Percentiles rank a stretch among this genome's conserved stretches.
Conservation (phyloP, 1,284 basidiomycete genomes). For the Veloboletus limbatus region DNA sequence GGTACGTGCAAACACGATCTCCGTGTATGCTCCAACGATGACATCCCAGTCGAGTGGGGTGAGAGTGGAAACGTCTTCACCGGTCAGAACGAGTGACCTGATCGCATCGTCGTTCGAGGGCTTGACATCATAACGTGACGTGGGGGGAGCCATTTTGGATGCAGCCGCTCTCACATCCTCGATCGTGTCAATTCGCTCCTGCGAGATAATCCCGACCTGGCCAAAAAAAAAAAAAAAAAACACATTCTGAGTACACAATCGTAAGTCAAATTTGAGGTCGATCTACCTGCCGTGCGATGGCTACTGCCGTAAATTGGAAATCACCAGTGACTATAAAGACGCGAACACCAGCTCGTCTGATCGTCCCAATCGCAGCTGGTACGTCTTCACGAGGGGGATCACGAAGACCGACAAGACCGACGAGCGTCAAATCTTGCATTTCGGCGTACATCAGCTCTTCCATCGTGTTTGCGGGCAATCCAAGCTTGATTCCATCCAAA, state of each 20-base stretch:
- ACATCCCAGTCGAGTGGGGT: slow-evolving; percentile 48
- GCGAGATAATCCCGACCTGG: slow-evolving; percentile 58
- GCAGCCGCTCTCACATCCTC: slow-evolving; percentile 33
- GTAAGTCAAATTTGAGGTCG: too few relatives aligned
- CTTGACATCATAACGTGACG: too few relatives aligned
- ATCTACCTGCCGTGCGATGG: slow-evolving; percentile 42
- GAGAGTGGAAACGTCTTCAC: slow-evolving; percentile 44
- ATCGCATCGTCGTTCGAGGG: slow-evolving; percentile 32
- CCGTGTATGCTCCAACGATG: slow-evolving; percentile 46
- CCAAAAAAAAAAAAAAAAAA: neutral
- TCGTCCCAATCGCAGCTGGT: slow-evolving; percentile 43
- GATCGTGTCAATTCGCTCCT: slow-evolving; percentile 42
- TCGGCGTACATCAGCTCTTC: slow-evolving; percentile 39
- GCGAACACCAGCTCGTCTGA: slow-evolving; percentile 45
- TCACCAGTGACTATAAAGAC: slow-evolving; percentile 61
- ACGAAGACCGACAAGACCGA: slow-evolving; percentile 60
- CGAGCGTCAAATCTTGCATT: slow-evolving; percentile 45
- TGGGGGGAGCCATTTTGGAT: too few relatives aligned
- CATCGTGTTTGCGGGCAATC: slow-evolving; percentile 33
- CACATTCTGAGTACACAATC: too few relatives aligned
- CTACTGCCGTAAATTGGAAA: slow-evolving; percentile 43
- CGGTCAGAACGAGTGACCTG: slow-evolving; percentile 42
- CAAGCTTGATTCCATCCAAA: slow-evolving; percentile 26
- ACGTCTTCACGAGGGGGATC: slow-evolving; percentile 59
- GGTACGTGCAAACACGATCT: slow-evolving; percentile 60